Percentiles rank a stretch among this genome's conserved stretches.
Conservation (phyloP, 305 asterid genomes). For the Fraxinus greggii region DNA sequence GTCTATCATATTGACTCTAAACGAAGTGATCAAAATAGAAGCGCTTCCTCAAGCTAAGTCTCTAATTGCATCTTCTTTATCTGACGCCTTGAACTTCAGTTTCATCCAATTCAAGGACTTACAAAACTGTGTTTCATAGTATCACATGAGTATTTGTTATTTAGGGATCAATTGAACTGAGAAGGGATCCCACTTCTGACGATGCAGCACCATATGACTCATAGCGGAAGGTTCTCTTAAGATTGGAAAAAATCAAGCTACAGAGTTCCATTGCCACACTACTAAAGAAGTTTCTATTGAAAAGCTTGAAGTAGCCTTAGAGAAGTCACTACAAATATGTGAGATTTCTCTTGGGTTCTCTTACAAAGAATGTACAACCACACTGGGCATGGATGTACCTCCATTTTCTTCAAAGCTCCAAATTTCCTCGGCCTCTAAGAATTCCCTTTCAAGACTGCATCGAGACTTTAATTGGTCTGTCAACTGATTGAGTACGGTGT, state of each 20-base stretch:
- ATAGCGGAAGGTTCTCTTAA: background rate
- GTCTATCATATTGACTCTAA: background rate
- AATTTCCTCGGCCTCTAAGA: slow-evolving; percentile 13
- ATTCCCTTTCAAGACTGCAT: background rate
- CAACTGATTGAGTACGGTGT: slow-evolving; percentile 28
- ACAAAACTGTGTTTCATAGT: background rate
- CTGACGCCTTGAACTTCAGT: background rate
- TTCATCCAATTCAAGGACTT: background rate
- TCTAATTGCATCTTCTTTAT: background rate
- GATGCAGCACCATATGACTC: background rate
- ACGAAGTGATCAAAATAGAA: background rate
- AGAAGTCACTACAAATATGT: background rate
- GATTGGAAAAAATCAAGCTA: background rate
- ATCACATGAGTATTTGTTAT: background rate
- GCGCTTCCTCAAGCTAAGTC: background rate
- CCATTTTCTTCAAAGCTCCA: slow-evolving; percentile 7
- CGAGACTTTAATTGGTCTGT: slow-evolving; percentile 36
- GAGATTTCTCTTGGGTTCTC: background rate
- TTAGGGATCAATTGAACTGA: background rate
- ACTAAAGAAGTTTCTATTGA: background rate
- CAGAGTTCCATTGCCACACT: background rate
- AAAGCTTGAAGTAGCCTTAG: background rate
- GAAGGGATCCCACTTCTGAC: background rate
- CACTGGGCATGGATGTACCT: background rate
- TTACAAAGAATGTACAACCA: background rate